Conservation (phyloP, 1,284 basidiomycete genomes). For the Trametes hirsuta region DNA sequence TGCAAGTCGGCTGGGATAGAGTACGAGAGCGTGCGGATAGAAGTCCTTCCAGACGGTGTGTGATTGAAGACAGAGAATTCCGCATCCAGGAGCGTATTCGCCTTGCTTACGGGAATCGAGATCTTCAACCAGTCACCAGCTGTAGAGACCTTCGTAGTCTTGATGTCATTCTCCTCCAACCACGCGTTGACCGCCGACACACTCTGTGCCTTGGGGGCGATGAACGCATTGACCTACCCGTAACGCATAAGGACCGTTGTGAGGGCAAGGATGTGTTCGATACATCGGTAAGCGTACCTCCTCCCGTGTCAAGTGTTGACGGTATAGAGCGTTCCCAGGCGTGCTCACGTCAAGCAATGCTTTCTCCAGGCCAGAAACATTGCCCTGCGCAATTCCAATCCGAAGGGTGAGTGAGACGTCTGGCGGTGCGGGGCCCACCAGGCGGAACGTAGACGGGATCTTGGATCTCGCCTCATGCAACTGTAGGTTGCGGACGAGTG, state of each 20-base stretch:
- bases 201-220: conserved; percentile 40
- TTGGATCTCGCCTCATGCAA: conserved; percentile 26
- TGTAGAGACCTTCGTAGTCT: conserved; percentile 33
- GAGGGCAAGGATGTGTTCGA: neutral
- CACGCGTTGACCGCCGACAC: conserved; percentile 41
- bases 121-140: conserved; percentile 47
- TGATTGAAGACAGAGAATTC: conserved; percentile 44
- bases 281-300: conserved; percentile 26
- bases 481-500: conserved; percentile 10
- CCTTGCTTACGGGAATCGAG: conserved; percentile 41
- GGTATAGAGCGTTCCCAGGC: conserved; percentile 33
- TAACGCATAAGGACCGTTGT: neutral
- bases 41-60: conserved; percentile 32
- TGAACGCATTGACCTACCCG: conserved; percentile 43
- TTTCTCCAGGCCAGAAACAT: conserved; percentile 36
- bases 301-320: conserved; percentile 37
- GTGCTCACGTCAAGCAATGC: conserved; percentile 36
- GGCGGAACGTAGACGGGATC: conserved; percentile 25
- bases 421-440: conserved; percentile 21
- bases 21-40: conserved; percentile 44
- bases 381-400: conserved; percentile 29
- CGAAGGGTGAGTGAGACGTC: conserved; percentile 25
- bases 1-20: conserved; percentile 43
- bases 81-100: conserved; percentile 41
- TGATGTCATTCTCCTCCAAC: conserved; percentile 41